phyloP scores from a whole-genome alignment of 805 yeast species.

The Candida ponderosae region DNA sequence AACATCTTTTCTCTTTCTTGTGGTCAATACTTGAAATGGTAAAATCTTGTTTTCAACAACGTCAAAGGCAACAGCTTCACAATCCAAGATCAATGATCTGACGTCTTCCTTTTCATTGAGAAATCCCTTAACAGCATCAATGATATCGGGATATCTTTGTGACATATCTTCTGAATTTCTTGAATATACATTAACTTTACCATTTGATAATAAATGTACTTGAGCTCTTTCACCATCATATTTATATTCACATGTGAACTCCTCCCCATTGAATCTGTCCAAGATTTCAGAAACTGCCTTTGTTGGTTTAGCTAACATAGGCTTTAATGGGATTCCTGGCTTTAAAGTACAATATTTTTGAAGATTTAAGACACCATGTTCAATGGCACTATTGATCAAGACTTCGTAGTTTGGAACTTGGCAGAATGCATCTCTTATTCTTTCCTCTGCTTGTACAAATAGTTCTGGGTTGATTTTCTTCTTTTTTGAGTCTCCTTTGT shows the following conservation, averaged over 20 bases:
- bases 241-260: slow-evolving; percentile 92
- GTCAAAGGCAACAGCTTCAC: slow-evolving; percentile 99
- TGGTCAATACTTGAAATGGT: slow-evolving; percentile 89
- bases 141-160: slow-evolving; percentile 86
- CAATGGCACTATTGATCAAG: slow-evolving; percentile 56
- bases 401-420: slow-evolving; percentile 87
- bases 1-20: slow-evolving; percentile 92
- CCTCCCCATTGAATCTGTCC: slow-evolving; percentile 77
- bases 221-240: slow-evolving; percentile 99
- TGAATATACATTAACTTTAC: slow-evolving; percentile 72
- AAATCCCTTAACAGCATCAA: slow-evolving; percentile 58
- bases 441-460: slow-evolving; percentile 62
- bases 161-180: slow-evolving; percentile 98
- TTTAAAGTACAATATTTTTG: slow-evolving; percentile 63
- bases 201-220: slow-evolving; percentile 64
- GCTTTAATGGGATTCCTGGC: slow-evolving; percentile 93
- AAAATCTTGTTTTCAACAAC: slow-evolving; percentile 65
- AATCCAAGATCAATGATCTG: slow-evolving; percentile 70
- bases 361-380: slow-evolving; percentile 60
- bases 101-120: slow-evolving; percentile 29
- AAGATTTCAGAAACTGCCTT: slow-evolving; percentile 88
- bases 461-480: slow-evolving; percentile 26
- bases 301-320: slow-evolving; percentile 98
- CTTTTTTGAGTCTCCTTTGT: slow-evolving; percentile 21
- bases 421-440: slow-evolving; percentile 77